Evolutionary conservation across 2,329 filamentous ascomycete genomes (phyloP).

Genomic region (Penicillium capsulatum): DNA sequence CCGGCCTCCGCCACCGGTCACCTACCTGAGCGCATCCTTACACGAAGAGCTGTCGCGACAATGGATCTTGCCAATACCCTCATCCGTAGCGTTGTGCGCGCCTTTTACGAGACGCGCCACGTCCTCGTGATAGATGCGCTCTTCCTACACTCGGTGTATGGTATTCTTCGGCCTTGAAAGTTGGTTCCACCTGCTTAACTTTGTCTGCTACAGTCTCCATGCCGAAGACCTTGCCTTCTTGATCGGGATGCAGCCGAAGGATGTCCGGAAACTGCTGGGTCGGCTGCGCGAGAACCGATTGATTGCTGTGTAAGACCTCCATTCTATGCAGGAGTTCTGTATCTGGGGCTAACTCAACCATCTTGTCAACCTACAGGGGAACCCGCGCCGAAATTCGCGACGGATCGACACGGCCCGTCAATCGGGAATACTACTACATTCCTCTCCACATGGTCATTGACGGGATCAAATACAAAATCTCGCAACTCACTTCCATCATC

Average conservation of each 20-base stretch:
- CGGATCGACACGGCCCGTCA: slow-evolving; percentile 74
- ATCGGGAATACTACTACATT: slow-evolving; percentile 94
- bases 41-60: slow-evolving; percentile 9
- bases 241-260: slow-evolving; percentile 85
- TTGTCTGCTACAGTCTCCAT: slow-evolving; percentile 56
- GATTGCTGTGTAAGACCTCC: slow-evolving; percentile 63
- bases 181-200: slow-evolving; percentile 6
- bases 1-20: slow-evolving; percentile 1
- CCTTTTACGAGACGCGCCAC: slow-evolving; percentile 82
- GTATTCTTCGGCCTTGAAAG: slow-evolving; percentile 19
- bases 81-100: slow-evolving; percentile 77
- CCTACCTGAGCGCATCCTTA: neutral
- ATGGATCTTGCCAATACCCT: slow-evolving; percentile 71
- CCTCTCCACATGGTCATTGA: slow-evolving; percentile 93
- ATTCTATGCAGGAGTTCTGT: neutral
- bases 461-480: slow-evolving; percentile 91
- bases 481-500: slow-evolving; percentile 81
- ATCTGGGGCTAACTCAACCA: slow-evolving; percentile 14
- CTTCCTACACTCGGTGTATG: slow-evolving; percentile 66
- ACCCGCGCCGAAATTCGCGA: slow-evolving; percentile 73
- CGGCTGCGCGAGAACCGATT: slow-evolving; percentile 82
- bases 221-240: slow-evolving; percentile 84
- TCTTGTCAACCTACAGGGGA: slow-evolving; percentile 47
- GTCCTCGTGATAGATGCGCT: slow-evolving; percentile 78
- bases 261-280: slow-evolving; percentile 83